Evolutionary conservation across 495 filamentous ascomycete genomes (phyloP).

Genomic region (Pyrenula massariospora): DNA sequence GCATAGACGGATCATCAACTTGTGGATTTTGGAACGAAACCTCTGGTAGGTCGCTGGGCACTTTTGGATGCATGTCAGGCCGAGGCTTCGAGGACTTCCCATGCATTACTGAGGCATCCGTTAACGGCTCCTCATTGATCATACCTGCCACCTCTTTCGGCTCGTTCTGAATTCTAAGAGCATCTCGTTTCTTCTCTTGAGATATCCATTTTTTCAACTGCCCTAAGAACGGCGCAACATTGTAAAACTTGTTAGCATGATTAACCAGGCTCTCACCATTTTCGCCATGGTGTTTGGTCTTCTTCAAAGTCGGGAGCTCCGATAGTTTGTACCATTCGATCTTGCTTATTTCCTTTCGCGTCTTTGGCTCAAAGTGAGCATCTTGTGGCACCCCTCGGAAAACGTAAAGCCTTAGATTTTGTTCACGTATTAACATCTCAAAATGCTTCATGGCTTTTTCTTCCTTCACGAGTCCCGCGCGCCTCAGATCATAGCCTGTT

Average conservation of each 20-base stretch:
- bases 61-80: slow-evolving; percentile 10
- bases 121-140: slow-evolving; percentile 21
- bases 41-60: slow-evolving; percentile 30
- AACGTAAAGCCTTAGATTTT: slow-evolving; percentile 83
- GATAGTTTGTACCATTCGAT: slow-evolving; percentile 86
- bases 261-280: slow-evolving; percentile 36
- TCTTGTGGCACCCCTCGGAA: slow-evolving; percentile 79
- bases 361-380: slow-evolving; percentile 75
- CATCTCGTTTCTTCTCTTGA: slow-evolving; percentile 62
- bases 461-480: slow-evolving; percentile 56
- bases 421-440: slow-evolving; percentile 78
- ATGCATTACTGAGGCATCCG: slow-evolving; percentile 16
- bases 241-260: slow-evolving; percentile 84
- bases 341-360: slow-evolving; percentile 93
- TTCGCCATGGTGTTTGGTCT: slow-evolving; percentile 44
- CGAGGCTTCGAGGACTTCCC: slow-evolving; percentile 8
- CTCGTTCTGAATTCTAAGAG: slow-evolving; percentile 13
- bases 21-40: slow-evolving; percentile 13
- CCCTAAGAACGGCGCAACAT: slow-evolving; percentile 87
- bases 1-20: slow-evolving; percentile 44
- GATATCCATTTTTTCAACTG: slow-evolving; percentile 85
- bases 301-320: slow-evolving; percentile 73
- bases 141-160: slow-evolving; percentile 3
- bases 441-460: slow-evolving; percentile 65
- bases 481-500: slow-evolving; percentile 74